These are phyloP conservation scores for Ophiostoma angusticollis DNA, from an alignment of 2,329 filamentous ascomycete genomes.

Conservation along the genomic window DNA sequence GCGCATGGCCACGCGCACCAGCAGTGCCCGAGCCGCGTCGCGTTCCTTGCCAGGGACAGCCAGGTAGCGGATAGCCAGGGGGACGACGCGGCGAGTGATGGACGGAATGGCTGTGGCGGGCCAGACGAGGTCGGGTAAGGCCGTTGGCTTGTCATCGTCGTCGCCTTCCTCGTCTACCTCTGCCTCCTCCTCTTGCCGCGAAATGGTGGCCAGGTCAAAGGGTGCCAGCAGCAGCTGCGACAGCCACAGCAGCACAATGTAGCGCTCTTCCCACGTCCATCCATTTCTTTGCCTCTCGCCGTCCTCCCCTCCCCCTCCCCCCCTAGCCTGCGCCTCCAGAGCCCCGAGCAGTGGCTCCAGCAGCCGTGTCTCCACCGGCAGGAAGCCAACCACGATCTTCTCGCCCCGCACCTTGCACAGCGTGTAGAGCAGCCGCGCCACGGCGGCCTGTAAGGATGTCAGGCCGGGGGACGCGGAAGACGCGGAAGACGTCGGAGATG, in stretches of 20 bases:
- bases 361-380: slow-evolving; percentile 79
- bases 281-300: too few relatives aligned
- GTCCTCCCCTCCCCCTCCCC: background rate
- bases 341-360: slow-evolving; percentile 68
- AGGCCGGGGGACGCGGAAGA: slow-evolving; percentile 29
- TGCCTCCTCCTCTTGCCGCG: slow-evolving; percentile 24
- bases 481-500: slow-evolving; percentile 9
- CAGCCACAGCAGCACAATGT: slow-evolving; percentile 78
- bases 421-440: slow-evolving; percentile 70
- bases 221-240: slow-evolving; percentile 72
- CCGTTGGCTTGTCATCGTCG: slow-evolving; percentile 27
- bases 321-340: slow-evolving; percentile 47
- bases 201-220: slow-evolving; percentile 83
- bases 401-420: slow-evolving; percentile 91
- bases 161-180: slow-evolving; percentile 20
- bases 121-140: slow-evolving; percentile 39
- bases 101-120: slow-evolving; percentile 47
- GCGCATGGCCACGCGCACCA: slow-evolving; percentile 71
- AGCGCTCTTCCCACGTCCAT: slow-evolving; percentile 78
- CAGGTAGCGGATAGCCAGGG: slow-evolving; percentile 59
- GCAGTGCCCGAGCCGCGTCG: slow-evolving; percentile 70
- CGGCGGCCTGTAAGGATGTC: slow-evolving; percentile 51
- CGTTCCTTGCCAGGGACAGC: slow-evolving; percentile 71
- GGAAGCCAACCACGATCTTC: slow-evolving; percentile 81
- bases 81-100: slow-evolving; percentile 57